Evolutionary conservation across 139 green algal species (phyloP).

Genomic region (Pleodorina starrii): DNA sequence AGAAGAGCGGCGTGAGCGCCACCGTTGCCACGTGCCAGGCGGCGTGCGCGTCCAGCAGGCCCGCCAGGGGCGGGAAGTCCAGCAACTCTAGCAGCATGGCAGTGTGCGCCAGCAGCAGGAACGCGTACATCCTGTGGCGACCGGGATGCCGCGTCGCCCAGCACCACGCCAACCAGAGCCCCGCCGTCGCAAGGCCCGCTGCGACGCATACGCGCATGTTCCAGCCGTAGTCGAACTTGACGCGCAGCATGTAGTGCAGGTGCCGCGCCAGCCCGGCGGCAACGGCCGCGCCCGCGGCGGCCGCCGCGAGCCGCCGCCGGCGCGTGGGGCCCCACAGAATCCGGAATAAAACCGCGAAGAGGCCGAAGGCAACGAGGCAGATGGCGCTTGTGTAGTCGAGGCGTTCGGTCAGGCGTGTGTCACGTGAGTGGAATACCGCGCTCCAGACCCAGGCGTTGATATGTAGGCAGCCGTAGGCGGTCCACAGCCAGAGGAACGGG

Average conservation of each 20-base stretch:
- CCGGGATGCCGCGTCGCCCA: conserved; percentile 53
- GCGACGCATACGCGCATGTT: conserved; percentile 86
- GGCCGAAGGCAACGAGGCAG: conserved; percentile 57
- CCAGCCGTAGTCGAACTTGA: conserved; percentile 92
- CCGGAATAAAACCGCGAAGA: conserved; percentile 57
- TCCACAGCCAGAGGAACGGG: conserved; percentile 74
- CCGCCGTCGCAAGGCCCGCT: conserved; percentile 67
- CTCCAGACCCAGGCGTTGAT: conserved; percentile 86
- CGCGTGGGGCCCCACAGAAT: background rate
- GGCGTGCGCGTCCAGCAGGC: conserved; percentile 86
- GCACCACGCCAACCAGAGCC: conserved; percentile 43
- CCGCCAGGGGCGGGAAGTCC: conserved; percentile 85
- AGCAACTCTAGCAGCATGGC: conserved; percentile 87
- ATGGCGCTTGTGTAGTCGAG: conserved; percentile 82
- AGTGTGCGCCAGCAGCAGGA: conserved; percentile 70
- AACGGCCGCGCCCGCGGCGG: conserved; percentile 15
- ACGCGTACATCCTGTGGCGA: conserved; percentile 63
- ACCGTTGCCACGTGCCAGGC: conserved; percentile 88
- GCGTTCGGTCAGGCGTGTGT: conserved; percentile 72
- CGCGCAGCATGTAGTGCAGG: conserved; percentile 80
- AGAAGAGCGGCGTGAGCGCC: conserved; percentile 82
- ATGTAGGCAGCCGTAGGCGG: conserved; percentile 67
- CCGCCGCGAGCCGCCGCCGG: background rate
- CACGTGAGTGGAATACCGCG: conserved; percentile 86
- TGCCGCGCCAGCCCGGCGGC: conserved; percentile 60